These are phyloP conservation scores for Geoglossum glabrum DNA, from an alignment of 495 filamentous ascomycete genomes.

Conservation along the genomic window DNA sequence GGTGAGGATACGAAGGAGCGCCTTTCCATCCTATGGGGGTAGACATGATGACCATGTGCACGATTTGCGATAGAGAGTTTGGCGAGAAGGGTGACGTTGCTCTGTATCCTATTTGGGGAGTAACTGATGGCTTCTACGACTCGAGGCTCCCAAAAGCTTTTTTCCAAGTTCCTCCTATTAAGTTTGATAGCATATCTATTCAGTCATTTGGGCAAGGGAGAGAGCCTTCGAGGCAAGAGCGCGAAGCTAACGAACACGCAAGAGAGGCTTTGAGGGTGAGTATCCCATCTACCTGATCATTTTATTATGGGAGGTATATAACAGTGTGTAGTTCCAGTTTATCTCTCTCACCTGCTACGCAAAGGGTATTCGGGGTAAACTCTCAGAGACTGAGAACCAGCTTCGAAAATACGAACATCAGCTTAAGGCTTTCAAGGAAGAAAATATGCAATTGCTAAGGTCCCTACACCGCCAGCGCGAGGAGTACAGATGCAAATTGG, in stretches of 20 bases:
- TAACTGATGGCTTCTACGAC: slow-evolving; percentile 1
- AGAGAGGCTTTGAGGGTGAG: not conserved
- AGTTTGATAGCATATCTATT: not conserved
- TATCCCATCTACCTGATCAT: not conserved
- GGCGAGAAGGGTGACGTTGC: not conserved
- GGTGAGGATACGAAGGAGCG: not conserved
- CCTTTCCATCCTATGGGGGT: slow-evolving; percentile 1
- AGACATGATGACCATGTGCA: not conserved
- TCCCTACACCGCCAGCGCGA: not conserved
- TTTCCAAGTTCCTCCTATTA: not conserved
- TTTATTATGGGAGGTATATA: not conserved
- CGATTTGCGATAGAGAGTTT: not conserved
- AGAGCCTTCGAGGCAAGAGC: not conserved
- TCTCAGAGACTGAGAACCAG: not conserved
- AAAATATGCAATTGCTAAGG: not conserved
- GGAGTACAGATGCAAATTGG: not conserved
- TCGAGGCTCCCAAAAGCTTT: not conserved
- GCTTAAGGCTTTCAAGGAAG: not conserved
- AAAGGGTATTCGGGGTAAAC: not conserved
- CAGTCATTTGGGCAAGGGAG: not conserved
- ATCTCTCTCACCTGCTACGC: slow-evolving; percentile 1
- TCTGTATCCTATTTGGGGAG: slow-evolving; percentile 1
- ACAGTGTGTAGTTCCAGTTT: slow-evolving; percentile 4
- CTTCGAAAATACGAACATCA: not conserved
- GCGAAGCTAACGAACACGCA: not conserved